Percentiles rank a stretch among this genome's conserved stretches.
These are phyloP conservation scores for Pseudopithomyces chartarum DNA, from an alignment of 2,329 filamentous ascomycete species.

Conservation along the genomic window DNA sequence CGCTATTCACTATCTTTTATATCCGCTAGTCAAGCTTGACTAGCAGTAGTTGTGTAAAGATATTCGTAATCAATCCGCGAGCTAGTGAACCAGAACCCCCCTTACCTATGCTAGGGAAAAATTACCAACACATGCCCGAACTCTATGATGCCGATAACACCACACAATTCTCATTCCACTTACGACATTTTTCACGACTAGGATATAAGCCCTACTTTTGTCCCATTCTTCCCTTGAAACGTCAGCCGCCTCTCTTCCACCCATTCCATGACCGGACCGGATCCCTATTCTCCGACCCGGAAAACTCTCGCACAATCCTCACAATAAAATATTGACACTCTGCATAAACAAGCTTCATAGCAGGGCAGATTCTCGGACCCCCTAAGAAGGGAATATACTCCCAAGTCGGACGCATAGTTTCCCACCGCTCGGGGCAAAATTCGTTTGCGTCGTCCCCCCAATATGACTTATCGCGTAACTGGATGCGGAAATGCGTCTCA, in stretches of 20 bases:
- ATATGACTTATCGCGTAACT: slow-evolving; percentile 12
- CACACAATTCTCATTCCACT: no score
- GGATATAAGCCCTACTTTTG: not conserved
- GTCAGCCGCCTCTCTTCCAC: slow-evolving; percentile 1
- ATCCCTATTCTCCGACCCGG: not conserved
- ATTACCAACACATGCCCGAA: no score
- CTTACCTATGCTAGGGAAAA: no score
- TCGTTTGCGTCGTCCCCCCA: slow-evolving; percentile 21
- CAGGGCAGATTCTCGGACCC: slow-evolving; percentile 18
- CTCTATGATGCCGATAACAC: no score
- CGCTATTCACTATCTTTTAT: no score
- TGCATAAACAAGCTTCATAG: slow-evolving; percentile 13
- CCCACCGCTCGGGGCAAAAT: slow-evolving; percentile 24
- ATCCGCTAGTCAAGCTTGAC: no score
- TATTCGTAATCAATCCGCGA: no score
- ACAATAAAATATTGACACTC: slow-evolving; percentile 12
- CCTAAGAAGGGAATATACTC: slow-evolving; percentile 22
- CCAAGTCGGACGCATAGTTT: slow-evolving; percentile 12
- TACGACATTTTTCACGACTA: not conserved
- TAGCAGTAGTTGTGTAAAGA: no score
- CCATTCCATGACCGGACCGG: slow-evolving; percentile 1
- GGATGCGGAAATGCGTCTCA: slow-evolving; percentile 15
- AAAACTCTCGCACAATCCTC: not conserved
- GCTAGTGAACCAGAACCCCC: no score
- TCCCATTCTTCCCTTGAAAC: slow-evolving; percentile 7